Evolutionary conservation across 1,284 basidiomycete genomes (phyloP).

Genomic region (Cryptococcus sp.): DNA sequence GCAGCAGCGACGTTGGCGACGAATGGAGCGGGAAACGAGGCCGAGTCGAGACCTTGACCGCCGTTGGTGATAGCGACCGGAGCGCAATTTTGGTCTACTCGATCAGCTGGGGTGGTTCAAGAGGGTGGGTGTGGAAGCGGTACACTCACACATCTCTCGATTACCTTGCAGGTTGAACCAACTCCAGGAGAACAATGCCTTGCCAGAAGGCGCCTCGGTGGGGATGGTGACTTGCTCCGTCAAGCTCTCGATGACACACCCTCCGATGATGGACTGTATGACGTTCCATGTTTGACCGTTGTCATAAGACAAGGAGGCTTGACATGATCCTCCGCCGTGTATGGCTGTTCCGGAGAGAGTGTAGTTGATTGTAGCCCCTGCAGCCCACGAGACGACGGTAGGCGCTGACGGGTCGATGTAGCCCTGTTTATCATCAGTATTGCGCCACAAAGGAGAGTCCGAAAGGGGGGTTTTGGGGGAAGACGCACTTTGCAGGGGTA

Average conservation of each 20-base stretch:
- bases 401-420: constrained; percentile 34
- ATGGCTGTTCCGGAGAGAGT: constrained; percentile 39
- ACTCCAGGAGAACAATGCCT: constrained; percentile 48
- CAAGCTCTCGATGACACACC: constrained; percentile 35
- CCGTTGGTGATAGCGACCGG: constrained; percentile 40
- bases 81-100: constrained; percentile 49
- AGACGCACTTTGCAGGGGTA: constrained; percentile 47
- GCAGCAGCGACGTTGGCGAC: constrained; percentile 43
- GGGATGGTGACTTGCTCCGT: constrained; percentile 41
- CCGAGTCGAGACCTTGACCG: constrained; percentile 22
- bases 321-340: constrained; percentile 48
- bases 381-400: constrained; percentile 33
- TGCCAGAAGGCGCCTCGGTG: constrained; percentile 35
- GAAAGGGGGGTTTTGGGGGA: neutral
- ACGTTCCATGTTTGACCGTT: constrained; percentile 45
- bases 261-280: constrained; percentile 44
- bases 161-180: constrained; percentile 48
- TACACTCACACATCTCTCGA: constrained; percentile 39
- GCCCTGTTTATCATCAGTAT: constrained; percentile 18
- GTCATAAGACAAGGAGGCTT: constrained; percentile 47
- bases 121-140: too few species aligned
- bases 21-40: constrained; percentile 39
- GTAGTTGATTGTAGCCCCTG: constrained; percentile 29
- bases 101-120: too few species aligned
- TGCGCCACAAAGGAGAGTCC: neutral